Evolutionary conservation across 768 basidiomycete genomes (phyloP), one percentile per base, ranked within the genome.

Genomic region (Phaeotremella skinneri): DNA sequence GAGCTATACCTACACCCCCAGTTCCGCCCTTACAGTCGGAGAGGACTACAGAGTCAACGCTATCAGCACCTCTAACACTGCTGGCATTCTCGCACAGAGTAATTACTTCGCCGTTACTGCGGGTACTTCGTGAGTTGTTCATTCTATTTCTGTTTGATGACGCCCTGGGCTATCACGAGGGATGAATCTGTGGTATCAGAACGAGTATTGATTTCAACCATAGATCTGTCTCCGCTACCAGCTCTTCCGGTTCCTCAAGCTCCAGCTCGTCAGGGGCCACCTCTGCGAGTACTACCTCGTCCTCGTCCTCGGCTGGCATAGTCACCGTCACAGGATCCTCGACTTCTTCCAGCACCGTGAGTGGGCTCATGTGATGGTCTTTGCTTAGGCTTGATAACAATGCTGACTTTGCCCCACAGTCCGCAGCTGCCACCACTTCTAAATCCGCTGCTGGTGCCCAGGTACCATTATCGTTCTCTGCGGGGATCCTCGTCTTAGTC

Each of bases 11-110:
- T 72, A 68, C 53, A 62, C 65, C 2, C 65, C 68, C 14, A 29
- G 50, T 2, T 49, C 58, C 11, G 49, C 48, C 29, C 41, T 72
- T 2, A 49, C 58, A 1, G 50, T 50, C 13, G 63, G 64, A 17
- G 23, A 41, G 1, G 32, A 59, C 30, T 68, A 58, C 47, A 55
- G 66, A 27, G 34, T 72, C 61, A 63, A 64, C 62, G 45, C 64
- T 30, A 48, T 64, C 25, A 23, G 26, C 25, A 23, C 32, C 42
- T 32, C 60, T 20, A 45, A 37, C 7, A 31, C 45, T n/a, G 59
- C 39, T 1, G 64, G 64, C 14, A 69, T 72, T 47, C 51, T 72
- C 34, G 70, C 70, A 32, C 67, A 72, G 55, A 67, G 65, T 37
- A 55, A 63, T 31, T 64, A 69, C 48, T 72, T 72, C 49, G 49